Evolutionary conservation across 768 basidiomycete genomes (phyloP).

Genomic region (Amanita pseudoporphyria): DNA sequence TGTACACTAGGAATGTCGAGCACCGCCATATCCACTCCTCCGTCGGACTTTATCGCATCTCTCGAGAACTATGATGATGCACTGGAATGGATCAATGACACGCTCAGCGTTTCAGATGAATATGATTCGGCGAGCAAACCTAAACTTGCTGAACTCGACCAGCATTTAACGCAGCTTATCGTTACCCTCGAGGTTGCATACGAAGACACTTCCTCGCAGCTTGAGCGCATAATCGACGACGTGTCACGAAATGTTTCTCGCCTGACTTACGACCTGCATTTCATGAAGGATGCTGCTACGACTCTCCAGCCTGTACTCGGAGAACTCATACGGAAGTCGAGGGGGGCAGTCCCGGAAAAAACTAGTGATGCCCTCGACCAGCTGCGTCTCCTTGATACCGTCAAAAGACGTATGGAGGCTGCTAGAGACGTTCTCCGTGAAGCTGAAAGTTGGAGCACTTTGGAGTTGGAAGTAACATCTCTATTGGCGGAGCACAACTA

Average conservation of each 20-base stretch:
- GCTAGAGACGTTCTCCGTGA: conserved; percentile 85
- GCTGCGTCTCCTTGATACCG: conserved; percentile 71
- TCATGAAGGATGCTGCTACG: conserved; percentile 88
- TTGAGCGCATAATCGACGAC: conserved; percentile 88
- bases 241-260: conserved; percentile 87
- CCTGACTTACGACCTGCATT: conserved; percentile 91
- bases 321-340: conserved; percentile 48
- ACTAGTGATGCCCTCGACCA: conserved; percentile 65
- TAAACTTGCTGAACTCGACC: conserved; percentile 55
- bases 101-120: conserved; percentile 31
- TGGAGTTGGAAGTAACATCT: conserved; percentile 86
- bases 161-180: conserved; percentile 64
- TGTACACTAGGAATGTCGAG: conserved; percentile 8
- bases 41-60: conserved; percentile 39
- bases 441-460: conserved; percentile 93
- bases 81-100: conserved; percentile 64
- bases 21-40: conserved; percentile 24
- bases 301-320: conserved; percentile 61
- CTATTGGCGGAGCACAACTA: conserved; percentile 75
- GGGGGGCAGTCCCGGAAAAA: conserved; percentile 38
- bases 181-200: conserved; percentile 78
- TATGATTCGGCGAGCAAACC: conserved; percentile 15
- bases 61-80: conserved; percentile 43
- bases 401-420: conserved; percentile 82
- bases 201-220: conserved; percentile 78